phyloP scores from a whole-genome alignment of 352 stramenopile species.

The Pythium insidiosum region DNA sequence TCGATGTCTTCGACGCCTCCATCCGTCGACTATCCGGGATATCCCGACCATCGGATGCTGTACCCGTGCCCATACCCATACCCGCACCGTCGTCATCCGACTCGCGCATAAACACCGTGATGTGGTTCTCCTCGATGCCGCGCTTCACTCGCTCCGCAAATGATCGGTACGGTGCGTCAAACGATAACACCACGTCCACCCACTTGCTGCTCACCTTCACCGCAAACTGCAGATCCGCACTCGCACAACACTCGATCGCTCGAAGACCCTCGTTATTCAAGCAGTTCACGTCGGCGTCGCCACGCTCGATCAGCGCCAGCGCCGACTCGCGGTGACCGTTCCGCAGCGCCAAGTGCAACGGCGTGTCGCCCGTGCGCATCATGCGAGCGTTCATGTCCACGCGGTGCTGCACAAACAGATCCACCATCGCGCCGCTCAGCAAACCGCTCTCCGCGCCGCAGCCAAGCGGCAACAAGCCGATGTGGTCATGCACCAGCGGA shows the following conservation, averaged over 20 bases:
- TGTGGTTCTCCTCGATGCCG: constrained; percentile 64
- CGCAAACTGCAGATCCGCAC: constrained; percentile 61
- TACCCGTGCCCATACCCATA: no score
- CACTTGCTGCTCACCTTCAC: constrained; percentile 63
- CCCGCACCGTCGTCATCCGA: constrained; percentile 27
- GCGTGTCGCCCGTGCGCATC: constrained; percentile 52
- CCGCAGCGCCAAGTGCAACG: constrained; percentile 62
- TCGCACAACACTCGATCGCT: constrained; percentile 68
- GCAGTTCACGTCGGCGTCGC: constrained; percentile 40
- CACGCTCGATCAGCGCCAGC: constrained; percentile 48
- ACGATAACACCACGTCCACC: constrained; percentile 74
- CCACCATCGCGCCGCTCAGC: constrained; percentile 32
- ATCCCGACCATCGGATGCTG: no score
- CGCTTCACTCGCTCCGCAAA: constrained; percentile 55
- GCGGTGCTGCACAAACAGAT: constrained; percentile 42
- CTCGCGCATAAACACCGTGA: constrained; percentile 69
- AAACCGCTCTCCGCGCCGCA: constrained; percentile 53
- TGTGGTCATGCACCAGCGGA: constrained; percentile 36
- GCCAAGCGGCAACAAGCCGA: constrained; percentile 57
- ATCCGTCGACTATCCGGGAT: no score
- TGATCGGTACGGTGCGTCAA: constrained; percentile 48
- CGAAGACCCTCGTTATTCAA: constrained; percentile 46
- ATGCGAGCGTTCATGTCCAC: constrained; percentile 42
- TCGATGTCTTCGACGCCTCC: no score
- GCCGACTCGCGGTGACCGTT: constrained; percentile 47